Percentiles rank a stretch among this genome's conserved stretches.
Evolutionary conservation across 2,329 filamentous ascomycete species (phyloP).

Genomic region (Colletotrichum orbiculare): DNA sequence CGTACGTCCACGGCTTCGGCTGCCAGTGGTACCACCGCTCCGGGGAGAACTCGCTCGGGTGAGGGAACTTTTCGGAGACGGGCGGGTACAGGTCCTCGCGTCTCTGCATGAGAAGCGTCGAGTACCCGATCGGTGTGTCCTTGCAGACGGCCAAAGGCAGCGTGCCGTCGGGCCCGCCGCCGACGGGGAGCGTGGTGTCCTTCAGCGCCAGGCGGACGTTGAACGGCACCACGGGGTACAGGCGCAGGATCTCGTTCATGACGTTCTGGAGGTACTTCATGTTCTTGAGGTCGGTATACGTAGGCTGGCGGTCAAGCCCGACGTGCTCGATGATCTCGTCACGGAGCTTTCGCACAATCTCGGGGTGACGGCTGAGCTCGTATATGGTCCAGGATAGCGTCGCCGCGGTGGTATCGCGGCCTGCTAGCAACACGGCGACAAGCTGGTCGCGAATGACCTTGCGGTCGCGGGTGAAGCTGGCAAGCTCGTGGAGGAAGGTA

Average conservation of each 20-base stretch:
- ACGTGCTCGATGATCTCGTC: conserved; percentile 76
- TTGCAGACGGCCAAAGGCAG: conserved; percentile 74
- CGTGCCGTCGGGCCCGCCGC: conserved; percentile 72
- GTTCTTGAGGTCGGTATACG: conserved; percentile 83
- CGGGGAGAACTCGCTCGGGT: conserved; percentile 67
- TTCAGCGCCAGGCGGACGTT: conserved; percentile 79
- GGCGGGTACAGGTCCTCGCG: conserved; percentile 70
- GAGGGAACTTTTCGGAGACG: conserved; percentile 55
- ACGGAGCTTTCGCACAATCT: conserved; percentile 75
- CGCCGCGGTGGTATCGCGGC: conserved; percentile 86
- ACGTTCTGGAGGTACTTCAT: conserved; percentile 85
- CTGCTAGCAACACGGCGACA: conserved; percentile 83
- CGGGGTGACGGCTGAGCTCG: conserved; percentile 79
- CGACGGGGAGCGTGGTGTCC: conserved; percentile 80
- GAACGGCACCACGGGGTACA: conserved; percentile 83
- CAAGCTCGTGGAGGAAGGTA: conserved; percentile 88
- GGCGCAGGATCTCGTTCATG: conserved; percentile 80
- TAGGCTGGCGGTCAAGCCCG: conserved; percentile 71
- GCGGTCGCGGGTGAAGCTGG: conserved; percentile 78
- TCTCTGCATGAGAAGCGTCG: conserved; percentile 78
- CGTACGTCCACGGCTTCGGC: conserved; percentile 76
- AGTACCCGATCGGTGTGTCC: conserved; percentile 74
- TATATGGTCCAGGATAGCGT: conserved; percentile 86
- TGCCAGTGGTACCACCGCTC: conserved; percentile 75
- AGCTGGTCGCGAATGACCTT: conserved; percentile 86